A percentile compares a stretch with the other conserved stretches of the same genome.
phyloP scores from a whole-genome alignment of 768 basidiomycete species.

The Boletus vinaceobasis region DNA sequence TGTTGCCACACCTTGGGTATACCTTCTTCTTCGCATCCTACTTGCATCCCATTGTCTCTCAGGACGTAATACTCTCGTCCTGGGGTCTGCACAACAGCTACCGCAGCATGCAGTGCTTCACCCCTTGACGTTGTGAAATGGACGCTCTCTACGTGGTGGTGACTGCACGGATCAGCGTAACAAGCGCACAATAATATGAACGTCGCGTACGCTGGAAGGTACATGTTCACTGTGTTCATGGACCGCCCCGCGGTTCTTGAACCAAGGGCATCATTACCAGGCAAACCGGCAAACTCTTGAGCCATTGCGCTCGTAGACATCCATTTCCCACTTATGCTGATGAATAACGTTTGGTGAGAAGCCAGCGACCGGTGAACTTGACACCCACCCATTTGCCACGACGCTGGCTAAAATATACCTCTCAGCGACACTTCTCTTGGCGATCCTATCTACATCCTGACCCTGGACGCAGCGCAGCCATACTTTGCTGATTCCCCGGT shows the following conservation, averaged over 20 bases:
- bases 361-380: not conserved
- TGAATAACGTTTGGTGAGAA: slow-evolving; percentile 4
- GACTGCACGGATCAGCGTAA: slow-evolving; percentile 37
- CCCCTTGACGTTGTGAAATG: slow-evolving; percentile 52
- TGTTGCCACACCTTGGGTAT: slow-evolving; percentile 60
- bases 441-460: slow-evolving; percentile 41
- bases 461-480: slow-evolving; percentile 50
- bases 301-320: slow-evolving; percentile 70
- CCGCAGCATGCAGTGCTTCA: slow-evolving; percentile 50
- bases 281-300: slow-evolving; percentile 60
- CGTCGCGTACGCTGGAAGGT: slow-evolving; percentile 57
- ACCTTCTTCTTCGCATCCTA: slow-evolving; percentile 75
- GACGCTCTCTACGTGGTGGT: slow-evolving; percentile 74
- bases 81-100: slow-evolving; percentile 71
- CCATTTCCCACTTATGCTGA: slow-evolving; percentile 66
- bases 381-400: slow-evolving; percentile 61
- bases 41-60: slow-evolving; percentile 72
- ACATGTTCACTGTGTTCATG: slow-evolving; percentile 53
- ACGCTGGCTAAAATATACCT: slow-evolving; percentile 69
- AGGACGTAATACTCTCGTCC: slow-evolving; percentile 65
- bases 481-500: slow-evolving; percentile 59
- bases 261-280: slow-evolving; percentile 10
- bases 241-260: slow-evolving; percentile 21
- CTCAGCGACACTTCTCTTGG: slow-evolving; percentile 50
- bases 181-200: not conserved